These are phyloP conservation scores for Microbotryum lychnidis-dioicae DNA, from an alignment of 1,284 basidiomycete genomes.

Conservation along the genomic window DNA sequence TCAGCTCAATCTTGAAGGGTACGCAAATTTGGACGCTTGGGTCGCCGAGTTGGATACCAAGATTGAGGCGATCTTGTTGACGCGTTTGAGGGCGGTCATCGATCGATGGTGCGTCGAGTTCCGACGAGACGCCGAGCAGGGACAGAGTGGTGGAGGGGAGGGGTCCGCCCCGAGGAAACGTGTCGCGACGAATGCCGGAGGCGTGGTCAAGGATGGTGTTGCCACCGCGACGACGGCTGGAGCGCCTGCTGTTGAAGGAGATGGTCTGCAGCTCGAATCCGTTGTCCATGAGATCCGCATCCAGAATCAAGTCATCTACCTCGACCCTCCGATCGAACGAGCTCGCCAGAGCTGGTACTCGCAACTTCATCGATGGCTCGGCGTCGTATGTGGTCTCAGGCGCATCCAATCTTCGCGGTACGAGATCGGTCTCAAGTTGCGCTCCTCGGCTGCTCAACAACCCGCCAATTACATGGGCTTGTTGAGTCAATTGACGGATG, in stretches of 20 bases:
- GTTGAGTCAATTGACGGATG: conserved; percentile 63
- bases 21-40: conserved; percentile 96
- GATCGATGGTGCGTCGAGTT: conserved; percentile 84
- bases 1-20: conserved; percentile 87
- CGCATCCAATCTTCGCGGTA: conserved; percentile 91
- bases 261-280: conserved; percentile 63
- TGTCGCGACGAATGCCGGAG: conserved; percentile 54
- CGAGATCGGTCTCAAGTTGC: conserved; percentile 86
- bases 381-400: conserved; percentile 77
- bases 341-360: conserved; percentile 85
- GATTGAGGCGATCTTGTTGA: conserved; percentile 74
- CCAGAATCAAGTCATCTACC: conserved; percentile 96
- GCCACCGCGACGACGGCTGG: background rate
- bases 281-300: conserved; percentile 92
- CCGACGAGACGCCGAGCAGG: conserved; percentile 35
- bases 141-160: conserved; percentile 43
- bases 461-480: conserved; percentile 44
- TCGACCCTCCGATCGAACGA: conserved; percentile 93
- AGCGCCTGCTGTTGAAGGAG: conserved; percentile 23
- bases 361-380: conserved; percentile 83
- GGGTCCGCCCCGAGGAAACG: conserved; percentile 53
- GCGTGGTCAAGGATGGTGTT: conserved; percentile 55
- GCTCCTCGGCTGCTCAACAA: conserved; percentile 54
- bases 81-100: conserved; percentile 68
- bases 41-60: conserved; percentile 77